Base-by-base conservation (phyloP, 805 yeast species). In the Tetrapisispora fleetii region DNA sequence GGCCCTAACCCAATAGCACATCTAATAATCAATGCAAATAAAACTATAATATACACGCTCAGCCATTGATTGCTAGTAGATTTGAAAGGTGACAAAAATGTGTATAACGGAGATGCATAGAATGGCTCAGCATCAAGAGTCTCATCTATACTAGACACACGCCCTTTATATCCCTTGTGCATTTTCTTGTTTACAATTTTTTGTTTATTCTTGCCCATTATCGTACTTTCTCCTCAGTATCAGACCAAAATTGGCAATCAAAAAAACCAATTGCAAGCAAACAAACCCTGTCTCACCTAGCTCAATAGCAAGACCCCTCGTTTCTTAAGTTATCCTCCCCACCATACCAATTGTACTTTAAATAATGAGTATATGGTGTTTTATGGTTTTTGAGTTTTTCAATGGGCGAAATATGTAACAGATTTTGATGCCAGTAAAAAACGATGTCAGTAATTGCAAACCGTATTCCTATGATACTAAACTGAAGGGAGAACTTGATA, bases 51-150 rank as follows among this genome's bases (percentile, higher is more conserved):
- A 63, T 87, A 86, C 46, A 93, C 71, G 0, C 93, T 91, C 5
- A 85, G 82, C 96, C 96, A 90, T 71, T 88, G 96, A 58, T 83
- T 85, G 33, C 82, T 86, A 0, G 91, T 90, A 41, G 82, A 79
- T 57, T 80, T 80, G 62, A 88, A 89, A 11, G 87, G 85, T 21
- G 78, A 76, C n/a, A 89, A 67, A 55, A 88, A 80, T 58, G 84
- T 93, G 57, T 82, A 79, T 38, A 87, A 67, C 0, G 96, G 95
- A 0, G 93, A 78, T 9, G 76, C 75, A 49, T 68, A 68, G 49
- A 76, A 73, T 11, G 69, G 45, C 48, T 64, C 67, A 10, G 18
- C 43, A 11, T 58, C 58, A 17, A 21, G 46, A 14, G 43, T 30
- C 19, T 44, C 28, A 35, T 36, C 37, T 9, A 35, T 3, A 9